Conservation (phyloP, 2,329 filamentous ascomycete genomes). For the Arthrobotrys iridis region DNA sequence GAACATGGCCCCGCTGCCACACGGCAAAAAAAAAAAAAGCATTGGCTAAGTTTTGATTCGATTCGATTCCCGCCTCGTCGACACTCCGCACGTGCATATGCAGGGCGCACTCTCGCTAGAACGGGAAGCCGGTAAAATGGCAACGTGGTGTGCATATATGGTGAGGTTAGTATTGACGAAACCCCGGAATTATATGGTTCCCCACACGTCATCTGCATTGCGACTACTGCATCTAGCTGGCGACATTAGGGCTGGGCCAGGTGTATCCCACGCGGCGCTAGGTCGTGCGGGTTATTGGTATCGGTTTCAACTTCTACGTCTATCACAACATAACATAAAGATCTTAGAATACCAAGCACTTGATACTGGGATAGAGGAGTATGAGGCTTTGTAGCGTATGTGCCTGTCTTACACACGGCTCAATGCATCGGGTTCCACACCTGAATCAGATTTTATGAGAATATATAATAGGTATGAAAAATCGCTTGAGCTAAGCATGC, state of each 20-base stretch:
- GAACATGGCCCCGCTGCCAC: no score
- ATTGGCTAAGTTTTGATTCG: slow-evolving; percentile 4
- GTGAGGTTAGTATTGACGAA: background rate
- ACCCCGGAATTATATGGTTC: slow-evolving; percentile 13
- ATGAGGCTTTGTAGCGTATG: no score
- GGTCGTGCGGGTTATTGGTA: background rate
- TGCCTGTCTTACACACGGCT: no score
- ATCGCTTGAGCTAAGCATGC: no score
- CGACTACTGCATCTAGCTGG: background rate
- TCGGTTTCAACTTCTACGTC: background rate
- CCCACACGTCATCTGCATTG: slow-evolving; percentile 13
- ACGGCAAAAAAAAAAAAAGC: background rate
- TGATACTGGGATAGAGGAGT: no score
- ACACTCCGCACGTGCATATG: slow-evolving; percentile 4
- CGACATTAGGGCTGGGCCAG: background rate
- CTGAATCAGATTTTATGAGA: no score
- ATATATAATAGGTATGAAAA: no score
- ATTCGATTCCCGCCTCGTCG: background rate
- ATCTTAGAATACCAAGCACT: no score
- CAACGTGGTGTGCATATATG: slow-evolving; percentile 23
- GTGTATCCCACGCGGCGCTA: background rate
- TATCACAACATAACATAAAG: no score
- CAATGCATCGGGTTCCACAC: no score
- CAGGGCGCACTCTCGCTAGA: slow-evolving; percentile 7
- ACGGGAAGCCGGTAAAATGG: slow-evolving; percentile 19